Base-by-base conservation (phyloP, 106 monocot species). In the Dendrobium catenatum region DNA sequence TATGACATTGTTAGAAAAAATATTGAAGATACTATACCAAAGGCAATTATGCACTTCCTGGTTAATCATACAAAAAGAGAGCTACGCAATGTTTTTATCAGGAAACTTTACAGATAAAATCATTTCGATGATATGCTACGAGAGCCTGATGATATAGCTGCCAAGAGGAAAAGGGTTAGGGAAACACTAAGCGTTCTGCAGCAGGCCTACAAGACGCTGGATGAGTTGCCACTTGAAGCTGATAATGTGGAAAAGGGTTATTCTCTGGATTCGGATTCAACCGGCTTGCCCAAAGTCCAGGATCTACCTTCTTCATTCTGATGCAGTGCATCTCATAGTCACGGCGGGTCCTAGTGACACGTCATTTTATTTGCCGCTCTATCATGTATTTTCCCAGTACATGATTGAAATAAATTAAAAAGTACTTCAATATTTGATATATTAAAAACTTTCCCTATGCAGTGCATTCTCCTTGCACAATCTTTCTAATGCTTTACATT, bases 21-120 rank as follows among this genome's bases (percentile, higher is more conserved):
- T 29, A 29, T 29, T 29, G 29, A 29, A 29, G 29, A 29, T 29
- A 84, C 83, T 79, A 88, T 99, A 27, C 99, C 99, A 6, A 99
- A 99, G 83, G 95, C 95, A 42, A 91, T 99, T 37, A 99, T 99
- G 99, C 99, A 99, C 31, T 99, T 99, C 79, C 87, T 99, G 93
- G 99, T 99, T n/a, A 95, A 99, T 79, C 95, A 91, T 79, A 91
- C 93, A 22, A 95, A 93, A 66, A 83, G 95, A 26, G 95, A 95
- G 80, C 80, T 95, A 73, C 95, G 93, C 76, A 95, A 95, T 88
- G 91, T 93, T 78, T 91, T 95, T 67, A 95, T 95, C 76, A 86
- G 90, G 75, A 91, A 90, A 83, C 95, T 99, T 64, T 99, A 99
- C 78, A 93, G 92, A 70, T 89, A 93, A 66, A 90, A 83, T 68